Conservation (phyloP, 371 early-diverging fungal species). For the Mortierella polycephala region DNA sequence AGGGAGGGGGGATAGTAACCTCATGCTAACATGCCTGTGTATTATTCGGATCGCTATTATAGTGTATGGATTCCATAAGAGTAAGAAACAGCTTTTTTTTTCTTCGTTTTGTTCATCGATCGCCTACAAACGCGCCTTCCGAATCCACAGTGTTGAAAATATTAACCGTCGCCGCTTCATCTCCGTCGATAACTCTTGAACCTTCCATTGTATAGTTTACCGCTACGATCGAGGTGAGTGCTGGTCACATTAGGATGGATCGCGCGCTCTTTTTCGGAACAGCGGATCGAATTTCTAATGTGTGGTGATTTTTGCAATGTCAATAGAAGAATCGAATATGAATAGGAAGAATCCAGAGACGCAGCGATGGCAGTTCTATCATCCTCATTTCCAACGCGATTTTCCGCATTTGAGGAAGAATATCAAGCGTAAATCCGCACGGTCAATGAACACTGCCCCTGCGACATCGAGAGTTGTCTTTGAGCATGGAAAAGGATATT, state of each 20-base stretch:
- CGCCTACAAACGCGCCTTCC: too few relatives aligned
- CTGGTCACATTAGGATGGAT: neutral
- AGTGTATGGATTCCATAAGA: constrained; percentile 57
- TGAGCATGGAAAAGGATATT: constrained; percentile 49
- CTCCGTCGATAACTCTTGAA: too few relatives aligned
- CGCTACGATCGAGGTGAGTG: constrained; percentile 47
- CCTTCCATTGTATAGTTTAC: constrained; percentile 22
- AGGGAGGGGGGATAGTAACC: neutral
- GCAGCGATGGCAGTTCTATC: constrained; percentile 51
- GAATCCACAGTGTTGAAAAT: too few relatives aligned
- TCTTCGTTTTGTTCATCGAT: too few relatives aligned
- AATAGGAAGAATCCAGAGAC: constrained; percentile 50
- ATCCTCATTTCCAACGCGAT: constrained; percentile 48
- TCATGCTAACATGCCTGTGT: neutral
- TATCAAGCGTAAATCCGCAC: constrained; percentile 45
- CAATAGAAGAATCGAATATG: constrained; percentile 45
- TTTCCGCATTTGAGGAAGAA: constrained; percentile 37
- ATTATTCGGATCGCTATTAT: neutral
- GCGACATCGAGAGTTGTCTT: constrained; percentile 42
- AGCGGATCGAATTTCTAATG: neutral
- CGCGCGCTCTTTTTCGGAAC: neutral
- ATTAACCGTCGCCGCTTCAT: too few relatives aligned
- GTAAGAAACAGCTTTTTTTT: constrained; percentile 14
- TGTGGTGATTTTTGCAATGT: neutral
- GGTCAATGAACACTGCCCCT: constrained; percentile 34